Evolutionary conservation across 306 rosid species (phyloP).

Genomic region (Cucurbita maxima): DNA sequence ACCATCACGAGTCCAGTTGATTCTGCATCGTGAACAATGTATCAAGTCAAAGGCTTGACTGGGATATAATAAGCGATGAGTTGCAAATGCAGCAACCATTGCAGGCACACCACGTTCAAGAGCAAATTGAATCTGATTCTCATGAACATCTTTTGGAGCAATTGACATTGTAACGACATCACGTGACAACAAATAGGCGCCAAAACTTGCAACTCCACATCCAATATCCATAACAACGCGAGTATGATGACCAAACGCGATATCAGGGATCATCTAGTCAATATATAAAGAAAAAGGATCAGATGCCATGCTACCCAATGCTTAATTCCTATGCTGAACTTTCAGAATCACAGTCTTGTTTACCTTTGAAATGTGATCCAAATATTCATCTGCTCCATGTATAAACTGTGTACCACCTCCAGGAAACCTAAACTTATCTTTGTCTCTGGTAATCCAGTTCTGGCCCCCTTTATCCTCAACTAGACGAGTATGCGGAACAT

Average conservation of each 20-base stretch:
- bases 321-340: background rate
- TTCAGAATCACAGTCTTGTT: background rate
- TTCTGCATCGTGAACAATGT: slow-evolving; percentile 79
- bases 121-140: slow-evolving; percentile 87
- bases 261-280: slow-evolving; percentile 68
- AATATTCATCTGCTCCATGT: slow-evolving; percentile 61
- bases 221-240: slow-evolving; percentile 73
- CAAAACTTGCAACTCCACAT: slow-evolving; percentile 86
- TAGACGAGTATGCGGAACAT: slow-evolving; percentile 72
- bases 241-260: slow-evolving; percentile 51
- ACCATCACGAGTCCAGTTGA: slow-evolving; percentile 89
- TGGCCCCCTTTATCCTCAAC: slow-evolving; percentile 81
- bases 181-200: slow-evolving; percentile 64
- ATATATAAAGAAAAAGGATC: background rate
- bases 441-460: slow-evolving; percentile 56
- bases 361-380: slow-evolving; percentile 70
- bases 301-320: background rate
- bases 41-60: slow-evolving; percentile 92
- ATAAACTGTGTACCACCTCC: slow-evolving; percentile 79
- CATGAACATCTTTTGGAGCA: slow-evolving; percentile 74
- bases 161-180: slow-evolving; percentile 62
- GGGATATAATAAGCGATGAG: slow-evolving; percentile 53
- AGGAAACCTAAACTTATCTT: slow-evolving; percentile 54
- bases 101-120: slow-evolving; percentile 95
- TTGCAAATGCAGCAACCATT: slow-evolving; percentile 54